Evolutionary conservation across 495 filamentous ascomycete genomes (phyloP), one percentile per base, ranked within the genome.

Genomic region (Clohesyomyces aquaticus): DNA sequence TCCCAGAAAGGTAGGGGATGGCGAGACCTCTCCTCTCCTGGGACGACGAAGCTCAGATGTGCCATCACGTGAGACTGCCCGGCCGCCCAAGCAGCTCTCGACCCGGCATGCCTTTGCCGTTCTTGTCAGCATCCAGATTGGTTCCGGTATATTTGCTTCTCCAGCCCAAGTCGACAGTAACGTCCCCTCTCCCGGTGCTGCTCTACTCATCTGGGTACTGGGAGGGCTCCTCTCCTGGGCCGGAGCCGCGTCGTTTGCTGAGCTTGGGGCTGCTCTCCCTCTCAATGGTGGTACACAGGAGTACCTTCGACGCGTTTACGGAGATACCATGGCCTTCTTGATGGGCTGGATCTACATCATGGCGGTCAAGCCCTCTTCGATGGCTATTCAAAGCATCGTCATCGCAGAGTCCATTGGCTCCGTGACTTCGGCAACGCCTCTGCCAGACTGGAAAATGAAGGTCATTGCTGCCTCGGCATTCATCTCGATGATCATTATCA

Each of bases 221-320:
- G 75, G 65, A 21, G 77, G 78, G 12, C 41, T 78, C 25, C 62
- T 80, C 11, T 77, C 75, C 9, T 80, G 77, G 77, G 73, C 79
- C 14, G 77, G 79, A 11, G 78, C 77, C 0, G 73, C 77, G 0
- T 76, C 73, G 9, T 78, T 79, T 63, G 72, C 75, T 38, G 79
- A 80, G 55, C 72, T 80, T 28, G 77, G 79, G 21, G 59, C 74
- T 16, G 70, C 67, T 12, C 58, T 80, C 16, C 79, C 78, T 1
- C 55, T 61, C 59, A 80, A 80, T 58, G 77, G 78, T 11, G 79
- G 79, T 4, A 73, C 76, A 9, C 77, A 79, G 58, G 77, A 79
- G 50, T 80, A 80, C 55, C 70, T 79, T 12, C 59, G 71, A 0
- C 21, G 66, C 18, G 63, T 71, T 27, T 77, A 74, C 53, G 74